Evolutionary conservation across 495 filamentous ascomycete genomes (phyloP).

Genomic region (Penicillium simplicissimum): DNA sequence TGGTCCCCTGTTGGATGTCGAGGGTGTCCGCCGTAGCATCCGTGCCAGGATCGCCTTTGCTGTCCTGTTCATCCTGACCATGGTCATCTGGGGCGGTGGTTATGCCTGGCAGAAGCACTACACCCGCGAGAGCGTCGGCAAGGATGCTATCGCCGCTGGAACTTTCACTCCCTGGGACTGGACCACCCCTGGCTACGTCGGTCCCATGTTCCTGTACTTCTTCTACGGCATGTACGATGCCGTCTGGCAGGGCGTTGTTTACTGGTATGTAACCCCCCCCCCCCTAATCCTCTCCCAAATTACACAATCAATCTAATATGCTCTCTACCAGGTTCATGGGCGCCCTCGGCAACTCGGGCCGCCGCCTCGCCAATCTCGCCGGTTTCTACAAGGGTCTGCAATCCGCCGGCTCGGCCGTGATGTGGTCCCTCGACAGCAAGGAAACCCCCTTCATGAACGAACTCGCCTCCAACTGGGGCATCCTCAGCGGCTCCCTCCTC

Average conservation of each 20-base stretch:
- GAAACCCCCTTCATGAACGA: constrained; percentile 58
- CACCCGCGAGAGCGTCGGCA: constrained; percentile 32
- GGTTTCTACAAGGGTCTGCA: constrained; percentile 95
- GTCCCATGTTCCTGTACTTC: constrained; percentile 56
- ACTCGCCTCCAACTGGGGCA: constrained; percentile 59
- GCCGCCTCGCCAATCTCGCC: constrained; percentile 84
- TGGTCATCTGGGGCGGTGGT: constrained; percentile 53
- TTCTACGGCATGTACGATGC: constrained; percentile 57
- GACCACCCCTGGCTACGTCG: constrained; percentile 40
- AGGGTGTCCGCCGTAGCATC: constrained; percentile 38
- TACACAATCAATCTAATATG: constrained; percentile 4
- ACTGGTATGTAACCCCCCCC: constrained; percentile 61
- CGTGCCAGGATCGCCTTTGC: constrained; percentile 43
- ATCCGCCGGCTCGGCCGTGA: constrained; percentile 78
- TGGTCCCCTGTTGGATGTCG: constrained; percentile 46
- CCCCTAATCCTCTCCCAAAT: background rate
- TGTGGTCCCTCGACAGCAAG: constrained; percentile 71
- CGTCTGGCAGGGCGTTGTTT: constrained; percentile 69
- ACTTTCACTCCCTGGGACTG: constrained; percentile 41
- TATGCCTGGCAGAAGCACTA: constrained; percentile 53
- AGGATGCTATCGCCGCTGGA: constrained; percentile 10
- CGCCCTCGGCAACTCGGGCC: constrained; percentile 82
- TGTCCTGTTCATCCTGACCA: constrained; percentile 42
- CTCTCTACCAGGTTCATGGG: constrained; percentile 70
- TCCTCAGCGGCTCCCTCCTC: constrained; percentile 66